These are phyloP conservation scores for Hura crepitans DNA, from an alignment of 441 rosid genomes.

Conservation along the genomic window DNA sequence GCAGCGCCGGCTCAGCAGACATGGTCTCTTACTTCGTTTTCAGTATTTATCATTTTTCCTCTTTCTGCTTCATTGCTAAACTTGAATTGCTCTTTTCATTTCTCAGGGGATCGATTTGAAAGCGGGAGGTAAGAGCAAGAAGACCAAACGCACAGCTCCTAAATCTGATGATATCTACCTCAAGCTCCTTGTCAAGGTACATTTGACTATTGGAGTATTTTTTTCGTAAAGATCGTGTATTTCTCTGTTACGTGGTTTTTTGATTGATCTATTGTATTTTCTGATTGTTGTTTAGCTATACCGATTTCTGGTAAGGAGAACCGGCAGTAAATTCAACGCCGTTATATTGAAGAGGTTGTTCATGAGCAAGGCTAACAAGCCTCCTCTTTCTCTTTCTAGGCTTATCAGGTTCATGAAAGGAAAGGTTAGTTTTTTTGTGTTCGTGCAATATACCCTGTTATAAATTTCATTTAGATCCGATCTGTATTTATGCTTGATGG, in stretches of 20 bases:
- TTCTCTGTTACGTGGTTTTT: not conserved
- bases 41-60: too few species aligned
- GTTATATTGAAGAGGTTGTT: constrained; percentile 87
- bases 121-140: constrained; percentile 95
- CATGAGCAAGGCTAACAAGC: constrained; percentile 90
- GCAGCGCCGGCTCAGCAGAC: constrained; percentile 17
- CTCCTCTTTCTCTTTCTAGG: constrained; percentile 80
- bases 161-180: constrained; percentile 90
- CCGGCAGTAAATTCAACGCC: constrained; percentile 78
- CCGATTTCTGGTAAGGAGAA: constrained; percentile 83
- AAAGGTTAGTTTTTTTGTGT: constrained; percentile 40
- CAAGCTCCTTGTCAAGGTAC: constrained; percentile 34
- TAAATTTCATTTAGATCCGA: not conserved
- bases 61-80: not conserved
- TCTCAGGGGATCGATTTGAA: constrained; percentile 79
- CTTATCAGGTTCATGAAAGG: constrained; percentile 50
- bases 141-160: constrained; percentile 75
- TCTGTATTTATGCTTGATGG: not conserved
- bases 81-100: not conserved
- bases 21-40: constrained; percentile 32
- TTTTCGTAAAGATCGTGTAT: not conserved
- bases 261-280: not conserved
- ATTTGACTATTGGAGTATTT: not conserved
- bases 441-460: not conserved
- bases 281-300: constrained; percentile 44